Evolutionary conservation across 805 yeast species (phyloP).

Genomic region (Yamadazyma tumulicola): DNA sequence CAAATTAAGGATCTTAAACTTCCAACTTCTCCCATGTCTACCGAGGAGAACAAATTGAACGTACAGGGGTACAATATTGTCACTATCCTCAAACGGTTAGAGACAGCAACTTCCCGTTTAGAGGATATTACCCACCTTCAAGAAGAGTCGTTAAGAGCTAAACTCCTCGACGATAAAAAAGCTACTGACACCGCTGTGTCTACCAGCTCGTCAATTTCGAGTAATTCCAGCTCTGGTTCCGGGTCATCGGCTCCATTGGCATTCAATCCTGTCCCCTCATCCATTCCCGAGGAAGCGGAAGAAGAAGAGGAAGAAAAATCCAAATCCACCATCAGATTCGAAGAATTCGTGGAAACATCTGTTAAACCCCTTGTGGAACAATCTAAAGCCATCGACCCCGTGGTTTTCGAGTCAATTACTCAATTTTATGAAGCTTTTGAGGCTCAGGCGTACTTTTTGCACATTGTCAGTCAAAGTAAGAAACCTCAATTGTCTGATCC

Average conservation of each 20-base stretch:
- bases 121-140: slow-evolving; percentile 85
- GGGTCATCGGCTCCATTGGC: slow-evolving; percentile 1
- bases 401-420: slow-evolving; percentile 55
- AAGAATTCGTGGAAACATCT: slow-evolving; percentile 46
- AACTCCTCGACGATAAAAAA: slow-evolving; percentile 10
- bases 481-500: slow-evolving; percentile 63
- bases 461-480: slow-evolving; percentile 54
- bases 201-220: slow-evolving; percentile 3
- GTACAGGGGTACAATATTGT: slow-evolving; percentile 85
- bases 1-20: too few species aligned
- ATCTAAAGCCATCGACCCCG: slow-evolving; percentile 53
- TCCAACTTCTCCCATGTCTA: too few species aligned
- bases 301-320: slow-evolving; percentile 22
- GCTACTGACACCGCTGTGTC: slow-evolving; percentile 1
- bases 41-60: slow-evolving; percentile 45
- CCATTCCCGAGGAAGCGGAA: neutral
- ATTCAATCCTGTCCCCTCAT: neutral
- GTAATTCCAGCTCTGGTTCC: slow-evolving; percentile 1
- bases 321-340: slow-evolving; percentile 50
- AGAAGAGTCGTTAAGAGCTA: slow-evolving; percentile 42
- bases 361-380: slow-evolving; percentile 58
- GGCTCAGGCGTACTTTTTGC: slow-evolving; percentile 56
- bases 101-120: slow-evolving; percentile 88
- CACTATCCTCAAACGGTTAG: slow-evolving; percentile 69
- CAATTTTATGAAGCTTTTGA: slow-evolving; percentile 51